Conservation (phyloP, 1,284 basidiomycete species). For the Ganoderma leucocontextum region DNA sequence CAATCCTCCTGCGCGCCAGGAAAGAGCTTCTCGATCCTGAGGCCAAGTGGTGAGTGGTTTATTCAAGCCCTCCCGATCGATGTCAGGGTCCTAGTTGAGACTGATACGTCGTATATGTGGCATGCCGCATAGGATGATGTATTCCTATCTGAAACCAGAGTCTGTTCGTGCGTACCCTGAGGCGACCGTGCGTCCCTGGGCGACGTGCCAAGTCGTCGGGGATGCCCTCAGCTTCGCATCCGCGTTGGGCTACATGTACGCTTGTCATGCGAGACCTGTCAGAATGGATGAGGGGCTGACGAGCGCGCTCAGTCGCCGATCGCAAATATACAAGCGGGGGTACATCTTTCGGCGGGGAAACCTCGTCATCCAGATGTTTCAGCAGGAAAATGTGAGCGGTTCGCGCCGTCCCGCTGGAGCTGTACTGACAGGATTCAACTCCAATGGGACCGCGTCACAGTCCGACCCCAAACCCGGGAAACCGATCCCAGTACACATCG, state of each 20-base stretch:
- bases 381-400: slow-evolving; percentile 73
- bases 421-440: not conserved
- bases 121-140: slow-evolving; percentile 62
- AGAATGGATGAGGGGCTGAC: slow-evolving; percentile 2
- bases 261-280: not conserved
- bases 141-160: slow-evolving; percentile 82
- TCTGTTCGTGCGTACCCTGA: slow-evolving; percentile 80
- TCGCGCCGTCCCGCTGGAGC: too few relatives aligned
- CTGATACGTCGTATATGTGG: not conserved
- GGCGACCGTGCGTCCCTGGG: slow-evolving; percentile 84
- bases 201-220: slow-evolving; percentile 75
- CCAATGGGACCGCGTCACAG: slow-evolving; percentile 43
- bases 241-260: slow-evolving; percentile 76
- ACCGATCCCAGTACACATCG: slow-evolving; percentile 73
- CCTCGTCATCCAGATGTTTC: slow-evolving; percentile 81
- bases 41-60: slow-evolving; percentile 61
- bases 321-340: slow-evolving; percentile 81
- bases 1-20: slow-evolving; percentile 74
- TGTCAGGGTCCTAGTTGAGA: not conserved
- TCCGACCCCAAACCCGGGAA: slow-evolving; percentile 75
- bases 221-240: slow-evolving; percentile 81
- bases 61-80: not conserved
- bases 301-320: slow-evolving; percentile 57
- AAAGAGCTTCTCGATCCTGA: slow-evolving; percentile 71
- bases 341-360: slow-evolving; percentile 75